Evolutionary conservation across 441 rosid genomes (phyloP).

Genomic region (Bruguiera hainesii): DNA sequence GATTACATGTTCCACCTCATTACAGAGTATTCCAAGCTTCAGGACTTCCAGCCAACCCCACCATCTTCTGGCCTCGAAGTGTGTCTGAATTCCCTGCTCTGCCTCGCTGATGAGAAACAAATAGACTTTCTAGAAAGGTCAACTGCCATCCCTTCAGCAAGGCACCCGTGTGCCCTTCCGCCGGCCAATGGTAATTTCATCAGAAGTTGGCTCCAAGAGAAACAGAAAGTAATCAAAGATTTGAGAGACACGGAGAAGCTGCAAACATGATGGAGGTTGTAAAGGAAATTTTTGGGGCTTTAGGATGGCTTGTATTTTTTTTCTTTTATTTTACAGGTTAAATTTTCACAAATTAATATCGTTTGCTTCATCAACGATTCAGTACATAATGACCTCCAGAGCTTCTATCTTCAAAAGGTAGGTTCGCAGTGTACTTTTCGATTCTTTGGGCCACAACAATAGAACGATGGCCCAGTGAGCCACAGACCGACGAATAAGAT

Average conservation of each 20-base stretch:
- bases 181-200: constrained; percentile 30
- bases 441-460: no score
- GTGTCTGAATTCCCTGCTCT: constrained; percentile 64
- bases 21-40: constrained; percentile 70
- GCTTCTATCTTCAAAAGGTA: no score
- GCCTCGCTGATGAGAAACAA: constrained; percentile 64
- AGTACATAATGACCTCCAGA: no score
- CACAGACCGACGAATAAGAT: no score
- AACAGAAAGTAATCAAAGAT: constrained; percentile 37
- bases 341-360: no score
- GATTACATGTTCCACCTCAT: constrained; percentile 90
- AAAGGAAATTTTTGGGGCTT: no score
- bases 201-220: constrained; percentile 38
- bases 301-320: no score
- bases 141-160: constrained; percentile 28
- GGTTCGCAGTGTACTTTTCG: no score
- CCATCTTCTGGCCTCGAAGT: constrained; percentile 66
- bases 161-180: constrained; percentile 58
- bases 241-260: constrained; percentile 39
- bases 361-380: no score
- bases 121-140: constrained; percentile 51
- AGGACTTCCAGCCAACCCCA: constrained; percentile 56
- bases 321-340: no score
- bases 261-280: constrained; percentile 13
- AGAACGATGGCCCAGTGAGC: no score